Conservation (phyloP, 495 filamentous ascomycete genomes). For the Chaetomium fimeti region DNA sequence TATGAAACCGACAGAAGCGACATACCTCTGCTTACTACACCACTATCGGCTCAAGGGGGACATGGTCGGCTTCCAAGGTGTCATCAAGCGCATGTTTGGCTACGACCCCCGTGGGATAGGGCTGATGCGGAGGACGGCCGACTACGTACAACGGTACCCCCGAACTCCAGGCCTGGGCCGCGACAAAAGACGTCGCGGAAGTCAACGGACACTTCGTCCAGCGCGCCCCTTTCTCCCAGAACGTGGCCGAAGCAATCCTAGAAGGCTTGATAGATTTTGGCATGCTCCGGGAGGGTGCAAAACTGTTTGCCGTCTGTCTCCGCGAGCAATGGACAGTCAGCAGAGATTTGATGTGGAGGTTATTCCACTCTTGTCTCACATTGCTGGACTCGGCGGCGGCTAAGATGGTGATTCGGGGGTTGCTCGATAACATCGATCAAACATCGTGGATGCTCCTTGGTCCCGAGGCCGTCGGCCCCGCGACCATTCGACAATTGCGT, state of each 20-base stretch:
- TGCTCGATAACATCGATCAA: constrained; percentile 31
- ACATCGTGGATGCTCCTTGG: constrained; percentile 23
- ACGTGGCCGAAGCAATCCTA: constrained; percentile 39
- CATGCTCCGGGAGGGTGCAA: constrained; percentile 36
- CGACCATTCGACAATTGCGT: constrained; percentile 17
- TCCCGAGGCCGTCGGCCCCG: not conserved
- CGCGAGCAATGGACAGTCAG: constrained; percentile 30
- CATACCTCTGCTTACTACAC: constrained; percentile 53
- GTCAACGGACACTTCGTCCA: constrained; percentile 28
- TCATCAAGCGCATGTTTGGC: constrained; percentile 42
- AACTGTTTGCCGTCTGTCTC: constrained; percentile 37
- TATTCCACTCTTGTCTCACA: constrained; percentile 36
- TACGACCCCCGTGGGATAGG: constrained; percentile 29
- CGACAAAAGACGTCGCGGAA: constrained; percentile 12
- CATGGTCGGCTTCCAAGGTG: constrained; percentile 39
- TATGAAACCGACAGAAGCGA: constrained; percentile 54
- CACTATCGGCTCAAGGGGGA: constrained; percentile 51
- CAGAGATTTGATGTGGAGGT: constrained; percentile 31
- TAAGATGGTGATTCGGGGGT: constrained; percentile 32
- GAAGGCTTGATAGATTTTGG: constrained; percentile 42
- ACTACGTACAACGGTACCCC: constrained; percentile 10
- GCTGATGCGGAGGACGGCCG: constrained; percentile 20
- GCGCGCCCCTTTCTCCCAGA: constrained; percentile 28
- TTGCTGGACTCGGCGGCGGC: constrained; percentile 31
- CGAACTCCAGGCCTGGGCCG: constrained; percentile 26